Percentiles rank a stretch among this genome's conserved stretches.
Evolutionary conservation across 2,329 filamentous ascomycete species (phyloP).

Genomic region (Ophiobolus disseminans): DNA sequence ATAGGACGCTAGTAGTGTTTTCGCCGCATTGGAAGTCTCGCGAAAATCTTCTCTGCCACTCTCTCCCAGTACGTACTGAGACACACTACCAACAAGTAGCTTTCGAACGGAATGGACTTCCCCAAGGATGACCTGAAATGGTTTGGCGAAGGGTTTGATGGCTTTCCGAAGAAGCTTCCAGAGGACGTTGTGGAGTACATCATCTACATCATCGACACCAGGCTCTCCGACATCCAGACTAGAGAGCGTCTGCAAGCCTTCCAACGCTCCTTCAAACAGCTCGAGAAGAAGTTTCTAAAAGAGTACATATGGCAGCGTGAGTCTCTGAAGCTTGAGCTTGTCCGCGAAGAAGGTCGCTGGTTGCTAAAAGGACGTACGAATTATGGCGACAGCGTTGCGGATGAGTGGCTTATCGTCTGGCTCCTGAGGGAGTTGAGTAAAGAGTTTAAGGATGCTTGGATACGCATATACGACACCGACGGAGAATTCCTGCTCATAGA

Average conservation of each 20-base stretch:
- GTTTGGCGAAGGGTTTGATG: slow-evolving; percentile 70
- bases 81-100: background rate
- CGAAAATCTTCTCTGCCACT: no score
- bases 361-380: slow-evolving; percentile 80
- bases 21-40: no score
- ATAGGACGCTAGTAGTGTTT: no score
- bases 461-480: slow-evolving; percentile 83
- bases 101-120: slow-evolving; percentile 39
- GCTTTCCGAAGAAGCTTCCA: slow-evolving; percentile 71
- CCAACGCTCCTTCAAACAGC: slow-evolving; percentile 69
- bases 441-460: slow-evolving; percentile 76
- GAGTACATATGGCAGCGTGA: slow-evolving; percentile 97
- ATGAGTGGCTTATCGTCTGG: slow-evolving; percentile 97
- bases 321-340: slow-evolving; percentile 71
- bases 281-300: slow-evolving; percentile 71
- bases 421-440: slow-evolving; percentile 81
- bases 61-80: no score
- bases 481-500: slow-evolving; percentile 96
- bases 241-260: slow-evolving; percentile 73
- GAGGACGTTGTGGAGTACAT: slow-evolving; percentile 89
- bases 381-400: slow-evolving; percentile 93
- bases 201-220: slow-evolving; percentile 72
- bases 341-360: slow-evolving; percentile 63
- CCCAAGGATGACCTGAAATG: slow-evolving; percentile 65
- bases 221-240: slow-evolving; percentile 62